Conservation (phyloP, 2,329 filamentous ascomycete species). For the Tolypocladium sp. region DNA sequence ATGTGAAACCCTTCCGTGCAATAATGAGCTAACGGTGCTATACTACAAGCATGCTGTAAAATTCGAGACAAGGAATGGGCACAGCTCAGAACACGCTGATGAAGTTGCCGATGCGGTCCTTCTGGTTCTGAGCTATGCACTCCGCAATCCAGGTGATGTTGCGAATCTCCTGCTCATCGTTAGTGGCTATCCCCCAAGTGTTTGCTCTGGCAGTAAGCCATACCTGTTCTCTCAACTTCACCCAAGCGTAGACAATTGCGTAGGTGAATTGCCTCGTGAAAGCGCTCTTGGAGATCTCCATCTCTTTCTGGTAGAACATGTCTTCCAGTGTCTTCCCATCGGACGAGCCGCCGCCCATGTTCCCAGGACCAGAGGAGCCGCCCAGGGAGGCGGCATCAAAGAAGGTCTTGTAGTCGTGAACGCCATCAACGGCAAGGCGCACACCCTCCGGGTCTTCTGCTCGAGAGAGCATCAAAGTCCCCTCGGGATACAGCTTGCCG, state of each 20-base stretch:
- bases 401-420: conserved; percentile 89
- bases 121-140: conserved; percentile 99
- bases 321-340: conserved; percentile 91
- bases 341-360: conserved; percentile 70
- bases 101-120: conserved; percentile 97
- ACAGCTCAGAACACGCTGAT: conserved; percentile 81
- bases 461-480: conserved; percentile 85
- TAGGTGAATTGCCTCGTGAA: conserved; percentile 96
- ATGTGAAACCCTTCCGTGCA: conserved; percentile 19
- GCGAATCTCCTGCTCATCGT: conserved; percentile 98
- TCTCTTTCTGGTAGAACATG: conserved; percentile 98
- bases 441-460: conserved; percentile 95
- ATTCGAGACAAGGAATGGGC: conserved; percentile 7
- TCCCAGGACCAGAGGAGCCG: conserved; percentile 63
- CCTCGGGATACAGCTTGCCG: conserved; percentile 86
- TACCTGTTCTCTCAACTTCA: conserved; percentile 95
- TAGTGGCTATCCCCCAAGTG: no score
- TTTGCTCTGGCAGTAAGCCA: no score
- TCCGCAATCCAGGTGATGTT: conserved; percentile 99
- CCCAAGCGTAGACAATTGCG: conserved; percentile 93
- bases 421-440: conserved; percentile 83
- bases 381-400: conserved; percentile 84
- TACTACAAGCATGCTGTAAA: conserved; percentile 33
- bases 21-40: conserved; percentile 28
- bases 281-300: conserved; percentile 92